phyloP scores from a whole-genome alignment of 768 basidiomycete genomes.

The Tremella mesenterica region DNA sequence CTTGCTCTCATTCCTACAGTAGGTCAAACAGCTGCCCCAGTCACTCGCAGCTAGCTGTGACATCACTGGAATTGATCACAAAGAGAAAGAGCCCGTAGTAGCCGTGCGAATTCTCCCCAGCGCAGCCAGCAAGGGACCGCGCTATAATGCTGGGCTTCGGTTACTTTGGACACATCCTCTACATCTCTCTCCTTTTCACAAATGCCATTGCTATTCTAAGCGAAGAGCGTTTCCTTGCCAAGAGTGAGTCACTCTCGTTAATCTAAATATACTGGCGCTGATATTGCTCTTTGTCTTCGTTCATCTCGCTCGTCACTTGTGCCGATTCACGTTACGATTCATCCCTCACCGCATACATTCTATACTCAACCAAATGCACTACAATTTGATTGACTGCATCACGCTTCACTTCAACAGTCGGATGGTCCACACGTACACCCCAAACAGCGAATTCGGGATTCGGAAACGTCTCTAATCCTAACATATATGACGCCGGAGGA shows the following conservation, averaged over 20 bases:
- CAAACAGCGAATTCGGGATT: slow-evolving; percentile 35
- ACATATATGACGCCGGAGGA: slow-evolving; percentile 25
- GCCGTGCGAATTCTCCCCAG: too few relatives aligned
- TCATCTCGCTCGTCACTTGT: background rate
- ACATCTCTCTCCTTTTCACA: slow-evolving; percentile 76
- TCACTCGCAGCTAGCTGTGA: too few relatives aligned
- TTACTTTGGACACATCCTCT: slow-evolving; percentile 53
- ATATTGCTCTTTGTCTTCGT: slow-evolving; percentile 4
- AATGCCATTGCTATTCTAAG: slow-evolving; percentile 92
- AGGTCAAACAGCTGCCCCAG: too few relatives aligned
- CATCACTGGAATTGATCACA: too few relatives aligned
- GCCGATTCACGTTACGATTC: background rate
- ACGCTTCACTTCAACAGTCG: slow-evolving; percentile 53
- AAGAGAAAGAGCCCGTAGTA: too few relatives aligned
- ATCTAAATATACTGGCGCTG: slow-evolving; percentile 1
- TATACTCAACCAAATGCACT: background rate
- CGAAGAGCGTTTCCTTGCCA: slow-evolving; percentile 90
- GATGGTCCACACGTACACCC: slow-evolving; percentile 57
- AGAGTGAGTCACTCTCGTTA: slow-evolving; percentile 54
- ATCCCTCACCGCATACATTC: background rate
- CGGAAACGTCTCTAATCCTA: slow-evolving; percentile 29
- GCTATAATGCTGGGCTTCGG: slow-evolving; percentile 40
- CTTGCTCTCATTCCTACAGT: too few relatives aligned
- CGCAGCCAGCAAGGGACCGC: too few relatives aligned
- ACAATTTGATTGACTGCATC: background rate